Base-by-base conservation (phyloP, 73 alveolate genomes). In the Uronychia setigera region DNA sequence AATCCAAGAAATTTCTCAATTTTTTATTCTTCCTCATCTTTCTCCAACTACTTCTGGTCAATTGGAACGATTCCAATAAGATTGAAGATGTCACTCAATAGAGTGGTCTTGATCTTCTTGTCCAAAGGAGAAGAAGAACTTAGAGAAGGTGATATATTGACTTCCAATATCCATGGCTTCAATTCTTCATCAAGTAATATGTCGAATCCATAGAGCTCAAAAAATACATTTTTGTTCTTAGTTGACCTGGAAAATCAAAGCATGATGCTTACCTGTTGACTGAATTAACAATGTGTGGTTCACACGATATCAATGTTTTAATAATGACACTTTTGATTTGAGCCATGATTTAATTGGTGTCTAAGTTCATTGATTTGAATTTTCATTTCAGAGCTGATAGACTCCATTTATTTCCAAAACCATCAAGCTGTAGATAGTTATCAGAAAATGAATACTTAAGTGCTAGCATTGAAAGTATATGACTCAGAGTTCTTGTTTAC, bases 121-220 rank as follows among this genome's bases (percentile, higher is more conserved):
- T 97, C 99, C 0, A 89, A 77, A 30, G 98, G 95, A 84, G 99
- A 91, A 59, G 98, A 60, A 78, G 95, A 88, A 79, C 97, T 94
- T 46, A 97, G 87, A 1, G 98, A 93, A n/a, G 99, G 99, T 78
- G 96, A 83, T 34, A 96, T 96, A 92, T 97, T 97, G 34, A 97
- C 98, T 91, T 97, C 99, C 60, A 97, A 77, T 19, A 97, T 90
- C 99, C 99, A 97, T 19, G 99, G 99, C 78, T 94, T 94, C 9
- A 97, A 92, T 29, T 88, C 83, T 32, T 95, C 96, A 88, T 96
- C 99, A 29, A 98, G 33, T 57, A 98, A 76, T 26, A 98, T 92
- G 88, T 98, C 99, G 80, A 98, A 98, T 34, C 99, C 99, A 92
- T 96, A 98, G 75, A 97, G 87, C 92, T 98, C 99, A 82, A 97